Conservation (phyloP, 1,139 yeast genomes). For the Eremothecium gossypii region DNA sequence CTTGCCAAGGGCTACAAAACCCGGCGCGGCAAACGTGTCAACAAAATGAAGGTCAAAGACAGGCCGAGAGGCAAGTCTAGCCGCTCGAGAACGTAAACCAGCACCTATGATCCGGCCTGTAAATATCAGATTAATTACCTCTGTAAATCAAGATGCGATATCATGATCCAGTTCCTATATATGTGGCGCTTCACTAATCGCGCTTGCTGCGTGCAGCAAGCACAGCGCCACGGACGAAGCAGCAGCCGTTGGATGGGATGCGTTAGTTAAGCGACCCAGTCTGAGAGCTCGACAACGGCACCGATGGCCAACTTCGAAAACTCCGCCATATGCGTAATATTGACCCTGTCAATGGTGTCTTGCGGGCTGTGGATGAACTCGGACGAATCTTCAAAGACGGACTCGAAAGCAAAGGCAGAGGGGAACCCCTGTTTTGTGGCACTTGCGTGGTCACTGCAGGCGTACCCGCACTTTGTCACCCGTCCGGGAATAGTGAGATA, state of each 20-base stretch:
- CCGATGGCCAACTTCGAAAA: constrained; percentile 71
- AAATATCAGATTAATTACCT: no score
- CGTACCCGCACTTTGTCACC: constrained; percentile 80
- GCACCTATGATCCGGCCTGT: no score
- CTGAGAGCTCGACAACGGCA: constrained; percentile 56
- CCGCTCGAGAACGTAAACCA: not conserved
- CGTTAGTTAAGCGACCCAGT: constrained; percentile 12
- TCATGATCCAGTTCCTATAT: no score
- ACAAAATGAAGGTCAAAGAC: constrained; percentile 78
- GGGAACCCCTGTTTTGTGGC: constrained; percentile 81
- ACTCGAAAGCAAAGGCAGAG: constrained; percentile 71
- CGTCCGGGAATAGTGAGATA: constrained; percentile 62
- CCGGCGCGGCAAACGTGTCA: constrained; percentile 77
- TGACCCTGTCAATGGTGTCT: constrained; percentile 76
- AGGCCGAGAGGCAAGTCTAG: constrained; percentile 51
- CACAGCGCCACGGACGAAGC: no score
- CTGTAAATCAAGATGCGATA: no score
- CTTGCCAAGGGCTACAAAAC: constrained; percentile 90
- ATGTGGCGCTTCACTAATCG: no score
- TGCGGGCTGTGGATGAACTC: constrained; percentile 65
- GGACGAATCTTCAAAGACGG: constrained; percentile 53
- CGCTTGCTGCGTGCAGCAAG: no score
- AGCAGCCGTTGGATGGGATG: no score
- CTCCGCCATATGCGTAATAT: constrained; percentile 67
- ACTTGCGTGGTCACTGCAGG: constrained; percentile 88